Percentiles rank a stretch among this genome's conserved stretches.
Evolutionary conservation across 164 flowering plant genomes (phyloP).

Genomic region (Pachysandra terminalis): DNA sequence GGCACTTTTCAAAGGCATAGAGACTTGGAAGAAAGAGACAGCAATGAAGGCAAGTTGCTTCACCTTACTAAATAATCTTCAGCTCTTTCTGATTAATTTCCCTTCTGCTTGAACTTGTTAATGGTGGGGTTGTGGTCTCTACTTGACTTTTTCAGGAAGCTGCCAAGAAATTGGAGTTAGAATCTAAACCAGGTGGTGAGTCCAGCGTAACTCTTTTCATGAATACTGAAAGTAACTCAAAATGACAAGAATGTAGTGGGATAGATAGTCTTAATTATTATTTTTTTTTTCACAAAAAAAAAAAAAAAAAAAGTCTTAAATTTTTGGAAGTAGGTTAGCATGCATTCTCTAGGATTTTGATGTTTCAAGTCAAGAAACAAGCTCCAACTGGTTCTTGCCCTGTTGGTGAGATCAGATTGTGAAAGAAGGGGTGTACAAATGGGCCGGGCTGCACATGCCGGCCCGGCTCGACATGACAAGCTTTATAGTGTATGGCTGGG

Average conservation of each 20-base stretch:
- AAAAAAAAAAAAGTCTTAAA: too few species aligned
- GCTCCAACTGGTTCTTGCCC: too few species aligned
- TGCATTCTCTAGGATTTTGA: too few species aligned
- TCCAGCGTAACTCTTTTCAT: neutral
- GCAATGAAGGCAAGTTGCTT: slow-evolving; percentile 41
- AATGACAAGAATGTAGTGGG: neutral
- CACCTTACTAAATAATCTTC: neutral
- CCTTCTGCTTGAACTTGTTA: neutral
- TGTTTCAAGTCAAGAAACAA: too few species aligned
- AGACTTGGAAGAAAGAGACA: slow-evolving; percentile 76
- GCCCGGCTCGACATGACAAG: too few species aligned
- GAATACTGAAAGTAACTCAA: neutral
- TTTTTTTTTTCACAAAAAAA: too few species aligned
- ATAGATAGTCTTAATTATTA: too few species aligned
- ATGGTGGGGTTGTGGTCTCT: neutral
- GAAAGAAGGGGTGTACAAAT: too few species aligned
- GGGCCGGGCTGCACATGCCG: too few species aligned
- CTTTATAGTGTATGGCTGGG: too few species aligned
- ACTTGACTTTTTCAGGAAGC: slow-evolving; percentile 49
- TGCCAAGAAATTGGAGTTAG: slow-evolving; percentile 38
- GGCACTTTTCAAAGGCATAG: slow-evolving; percentile 60
- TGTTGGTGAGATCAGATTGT: too few species aligned
- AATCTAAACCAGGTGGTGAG: slow-evolving; percentile 33
- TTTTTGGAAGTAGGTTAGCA: too few species aligned
- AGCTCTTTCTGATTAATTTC: neutral